Base-by-base conservation (phyloP, 768 basidiomycete genomes). In the Fomitopsis pulvina region DNA sequence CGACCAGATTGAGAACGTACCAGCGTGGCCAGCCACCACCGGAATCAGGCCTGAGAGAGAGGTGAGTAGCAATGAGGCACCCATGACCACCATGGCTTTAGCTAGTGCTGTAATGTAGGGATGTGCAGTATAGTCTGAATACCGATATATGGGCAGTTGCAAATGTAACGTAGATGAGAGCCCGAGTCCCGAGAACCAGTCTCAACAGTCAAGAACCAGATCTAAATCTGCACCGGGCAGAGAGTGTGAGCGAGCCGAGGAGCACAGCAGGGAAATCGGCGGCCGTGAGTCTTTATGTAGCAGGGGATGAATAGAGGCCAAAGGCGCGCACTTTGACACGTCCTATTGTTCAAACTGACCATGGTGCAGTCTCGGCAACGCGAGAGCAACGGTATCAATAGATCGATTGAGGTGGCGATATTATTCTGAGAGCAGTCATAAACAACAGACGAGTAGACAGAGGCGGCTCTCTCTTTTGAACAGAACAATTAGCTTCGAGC, bases 21-120 rank as follows among this genome's bases (percentile, higher is more conserved):
- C 50, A 40, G 52, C 52, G 52, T 58, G 57, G 18, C 47, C 52
- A 6, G 54, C 51, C 8, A 47, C 49, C 16, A 53, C 40, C 41
- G 54, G 57, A 2, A 58, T 34, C 22, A 46, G 38, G 10, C 30
- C 52, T 50, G 51, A 52, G 5, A 53, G 14, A 2, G 51, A 25
- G 6, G 53, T 48, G 1, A 58, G 47, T 30, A 50, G 28, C 7
- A 18, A 18, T 37, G 18, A 37, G 32, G 29, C 50, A n/a, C 14
- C 22, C 12, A 45, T 45, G 30, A 45, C 21, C 41, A 28, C 18
- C 12, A n/a, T 32, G 9, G 41, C 42, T 37, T 20, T 29, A 50
- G 41, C 30, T 26, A 21, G 16, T 16, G 53, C 47, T 2, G 50
- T 57, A 40, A 21, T 27, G 24, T 18, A 30, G 41, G 16, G 27